These are phyloP conservation scores for Thalassiosira allenii DNA, from an alignment of 352 stramenopile genomes.

Conservation along the genomic window DNA sequence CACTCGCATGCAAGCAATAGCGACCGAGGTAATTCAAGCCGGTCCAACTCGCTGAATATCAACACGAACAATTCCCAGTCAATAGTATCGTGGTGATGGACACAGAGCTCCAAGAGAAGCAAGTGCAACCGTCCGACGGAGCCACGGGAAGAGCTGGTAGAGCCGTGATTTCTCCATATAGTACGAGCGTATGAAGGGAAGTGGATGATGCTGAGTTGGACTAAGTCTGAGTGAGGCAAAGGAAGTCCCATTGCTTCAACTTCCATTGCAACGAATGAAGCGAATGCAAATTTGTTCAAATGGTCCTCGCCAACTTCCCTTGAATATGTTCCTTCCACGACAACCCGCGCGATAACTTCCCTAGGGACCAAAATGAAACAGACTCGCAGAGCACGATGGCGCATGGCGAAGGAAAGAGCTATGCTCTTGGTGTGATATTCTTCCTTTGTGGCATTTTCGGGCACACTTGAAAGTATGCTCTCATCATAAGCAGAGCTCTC, in stretches of 20 bases:
- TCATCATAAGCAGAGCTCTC: conserved; percentile 38
- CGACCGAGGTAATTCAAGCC: conserved; percentile 64
- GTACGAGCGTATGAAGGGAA: conserved; percentile 83
- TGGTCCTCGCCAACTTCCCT: conserved; percentile 43
- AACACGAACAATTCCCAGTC: conserved; percentile 71
- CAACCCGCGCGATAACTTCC: conserved; percentile 72
- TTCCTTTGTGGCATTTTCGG: conserved; percentile 27
- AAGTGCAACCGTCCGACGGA: conserved; percentile 76
- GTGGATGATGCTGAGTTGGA: conserved; percentile 79
- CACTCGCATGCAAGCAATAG: conserved; percentile 74
- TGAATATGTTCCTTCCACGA: conserved; percentile 67
- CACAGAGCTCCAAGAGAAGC: conserved; percentile 82
- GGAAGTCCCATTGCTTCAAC: conserved; percentile 85
- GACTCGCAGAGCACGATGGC: conserved; percentile 79
- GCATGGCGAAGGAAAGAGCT: conserved; percentile 83
- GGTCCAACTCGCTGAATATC: conserved; percentile 71
- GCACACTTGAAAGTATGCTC: conserved; percentile 35
- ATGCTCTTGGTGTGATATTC: conserved; percentile 41
- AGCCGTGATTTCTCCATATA: conserved; percentile 81
- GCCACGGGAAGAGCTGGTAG: conserved; percentile 36
- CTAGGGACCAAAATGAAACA: conserved; percentile 80
- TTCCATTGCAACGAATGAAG: conserved; percentile 83
- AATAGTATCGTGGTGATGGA: conserved; percentile 63
- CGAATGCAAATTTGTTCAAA: conserved; percentile 70
- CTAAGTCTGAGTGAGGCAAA: conserved; percentile 82